Evolutionary conservation across 495 filamentous ascomycete genomes (phyloP), one percentile per base, ranked within the genome.

Genomic region (Cairneyella variabilis): DNA sequence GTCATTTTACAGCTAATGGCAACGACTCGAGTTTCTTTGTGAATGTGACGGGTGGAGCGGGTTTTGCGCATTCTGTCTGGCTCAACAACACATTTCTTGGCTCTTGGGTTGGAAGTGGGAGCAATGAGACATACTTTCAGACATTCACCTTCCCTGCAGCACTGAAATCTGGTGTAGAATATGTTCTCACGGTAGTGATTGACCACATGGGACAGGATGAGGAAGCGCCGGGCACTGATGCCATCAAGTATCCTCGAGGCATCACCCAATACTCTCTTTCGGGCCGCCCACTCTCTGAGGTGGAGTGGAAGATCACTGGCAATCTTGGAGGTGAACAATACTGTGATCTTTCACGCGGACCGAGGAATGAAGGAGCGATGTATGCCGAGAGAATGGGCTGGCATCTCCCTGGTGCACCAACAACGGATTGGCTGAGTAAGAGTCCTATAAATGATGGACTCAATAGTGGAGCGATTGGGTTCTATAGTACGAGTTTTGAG

Each of bases 291-390:
- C 12, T 8, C 23, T 69, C 69, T 37, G 69, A 44, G 48, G 74
- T 86, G 30, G 75, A 69, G 22, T 90, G 88, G 88, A 89, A 88
- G 64, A 59, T 90, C 16, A 89, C 87, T 0, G 88, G 88, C 2
- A 90, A 91, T 52, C 68, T 90, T 1, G 82, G 80, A 30, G 87
- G 88, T 17, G 85, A 90, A 57, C 66, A 82, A 40, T 89, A 88
- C 65, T 32, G 46, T 0, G 88, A 91, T 54, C 67, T 69, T 12
- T 64, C 68, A 1, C 80, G 85, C 27, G 87, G 88, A 7, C 87
- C 86, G 4, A 61, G 89, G 27, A 91, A 91, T 59, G 88, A 90
- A 60, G 86, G 86, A 21, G 85, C 79, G 2, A 60, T 88, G 21
- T 88, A 72, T 53, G 75, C 77, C n/a, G 88, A 90, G 61, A 71